phyloP scores from a whole-genome alignment of 164 flowering plant genomes.

The Sextonia rubra region DNA sequence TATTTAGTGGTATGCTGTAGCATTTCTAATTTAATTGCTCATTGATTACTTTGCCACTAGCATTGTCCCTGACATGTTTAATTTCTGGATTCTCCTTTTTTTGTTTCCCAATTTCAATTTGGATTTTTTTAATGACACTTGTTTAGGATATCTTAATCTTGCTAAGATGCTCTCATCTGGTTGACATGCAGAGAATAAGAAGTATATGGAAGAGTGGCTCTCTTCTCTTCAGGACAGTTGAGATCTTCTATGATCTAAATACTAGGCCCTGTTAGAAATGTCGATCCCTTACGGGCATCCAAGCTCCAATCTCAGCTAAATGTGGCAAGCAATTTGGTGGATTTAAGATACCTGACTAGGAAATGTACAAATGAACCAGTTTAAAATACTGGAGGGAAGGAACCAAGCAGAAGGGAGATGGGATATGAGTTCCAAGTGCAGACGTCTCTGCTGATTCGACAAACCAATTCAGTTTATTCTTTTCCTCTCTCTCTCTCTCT shows the following conservation, averaged over 20 bases:
- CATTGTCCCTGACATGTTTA: neutral
- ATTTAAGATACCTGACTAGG: neutral
- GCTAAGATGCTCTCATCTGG: neutral
- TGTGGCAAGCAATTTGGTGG: neutral
- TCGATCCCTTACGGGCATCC: neutral
- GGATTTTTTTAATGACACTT: neutral
- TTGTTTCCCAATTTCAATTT: neutral
- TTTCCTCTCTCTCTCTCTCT: no score
- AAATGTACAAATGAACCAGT: neutral
- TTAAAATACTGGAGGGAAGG: no score
- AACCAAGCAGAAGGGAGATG: no score
- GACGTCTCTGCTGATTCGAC: no score
- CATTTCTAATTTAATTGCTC: neutral
- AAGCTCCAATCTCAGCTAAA: neutral
- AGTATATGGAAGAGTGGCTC: slow-evolving; percentile 17
- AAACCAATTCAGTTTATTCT: neutral
- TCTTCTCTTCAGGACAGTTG: slow-evolving; percentile 9
- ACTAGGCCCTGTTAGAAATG: slow-evolving; percentile 1
- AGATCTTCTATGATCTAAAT: neutral
- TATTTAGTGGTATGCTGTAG: neutral
- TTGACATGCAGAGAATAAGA: slow-evolving; percentile 13
- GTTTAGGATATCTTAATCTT: neutral
- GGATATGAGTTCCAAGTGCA: no score
- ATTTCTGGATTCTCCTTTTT: neutral
- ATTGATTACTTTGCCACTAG: neutral